Evolutionary conservation across 495 filamentous ascomycete genomes (phyloP).

Genomic region (Recurvomyces mirabilis): DNA sequence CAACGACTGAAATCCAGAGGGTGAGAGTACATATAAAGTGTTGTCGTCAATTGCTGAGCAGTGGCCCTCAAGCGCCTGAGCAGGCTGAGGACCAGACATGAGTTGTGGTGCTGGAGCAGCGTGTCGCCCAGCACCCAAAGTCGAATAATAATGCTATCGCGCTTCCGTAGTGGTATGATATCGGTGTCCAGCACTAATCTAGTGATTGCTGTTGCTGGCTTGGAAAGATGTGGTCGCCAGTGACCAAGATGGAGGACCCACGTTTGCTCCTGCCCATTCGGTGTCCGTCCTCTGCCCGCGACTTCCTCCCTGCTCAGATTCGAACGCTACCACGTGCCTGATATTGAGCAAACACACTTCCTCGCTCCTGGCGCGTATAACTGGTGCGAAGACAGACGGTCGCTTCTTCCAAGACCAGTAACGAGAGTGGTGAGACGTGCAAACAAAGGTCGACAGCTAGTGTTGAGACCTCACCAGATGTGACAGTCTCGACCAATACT

Average conservation of each 20-base stretch:
- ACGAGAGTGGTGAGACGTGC: too few species aligned
- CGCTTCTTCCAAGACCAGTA: too few species aligned
- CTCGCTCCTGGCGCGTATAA: too few species aligned
- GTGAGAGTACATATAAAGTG: conserved; percentile 76
- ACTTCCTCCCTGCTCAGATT: background rate
- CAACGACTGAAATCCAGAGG: conserved; percentile 64
- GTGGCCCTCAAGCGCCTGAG: conserved; percentile 53
- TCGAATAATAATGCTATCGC: background rate
- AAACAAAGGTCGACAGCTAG: too few species aligned
- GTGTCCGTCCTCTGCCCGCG: background rate
- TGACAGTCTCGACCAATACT: conserved; percentile 3
- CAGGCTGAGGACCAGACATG: conserved; percentile 38
- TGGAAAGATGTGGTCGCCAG: background rate
- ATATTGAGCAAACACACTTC: background rate
- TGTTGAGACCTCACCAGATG: conserved; percentile 1
- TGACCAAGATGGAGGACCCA: background rate
- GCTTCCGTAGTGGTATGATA: background rate
- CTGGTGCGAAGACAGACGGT: too few species aligned
- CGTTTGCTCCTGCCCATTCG: background rate
- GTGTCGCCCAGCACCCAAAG: background rate
- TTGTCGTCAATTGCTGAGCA: conserved; percentile 76
- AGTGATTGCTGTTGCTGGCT: background rate
- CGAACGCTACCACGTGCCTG: background rate
- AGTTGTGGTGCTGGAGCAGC: background rate
- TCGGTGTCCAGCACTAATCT: background rate